Evolutionary conservation across 495 filamentous ascomycete genomes (phyloP), one percentile per base, ranked within the genome.

Genomic region (Aspergillus conjunctus): DNA sequence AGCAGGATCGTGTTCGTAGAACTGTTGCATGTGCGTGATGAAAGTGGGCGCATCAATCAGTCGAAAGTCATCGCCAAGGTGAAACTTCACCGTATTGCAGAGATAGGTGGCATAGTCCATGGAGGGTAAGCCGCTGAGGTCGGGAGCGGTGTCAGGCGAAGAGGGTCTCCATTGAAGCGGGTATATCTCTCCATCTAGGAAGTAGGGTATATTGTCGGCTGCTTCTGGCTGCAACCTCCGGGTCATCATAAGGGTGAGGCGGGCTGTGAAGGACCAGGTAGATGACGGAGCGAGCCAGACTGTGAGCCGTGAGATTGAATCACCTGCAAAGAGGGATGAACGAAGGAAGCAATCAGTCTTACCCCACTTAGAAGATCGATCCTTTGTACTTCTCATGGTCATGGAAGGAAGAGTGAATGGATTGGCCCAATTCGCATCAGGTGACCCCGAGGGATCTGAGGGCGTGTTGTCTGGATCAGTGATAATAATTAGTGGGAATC

Each of bases 1-100:
- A 0, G 52, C 48, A 22, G 68, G 54, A 18, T 52, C 26, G 8
- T 54, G 58, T 20, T 60, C 58, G 52, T 77, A 73, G 52, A 74
- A 72, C 8, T 75, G 66, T 37, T 64, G 60, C 30, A 76, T 57
- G 45, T 72, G 63, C 5, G 21, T 37, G 30, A 66, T 60, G 46
- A 75, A 75, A 30, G 65, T 50, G 8, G 68, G 59, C 45, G 76
- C 73, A 41, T 77, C 75, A n/a, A 77, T 71, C 21, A 77, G 67
- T 17, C 69, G 64, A 56, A 71, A 77, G 4, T 59, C 22, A 30
- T 70, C 68, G 31, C 65, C 68, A 22, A 74, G 69, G 44, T 76
- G 73, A 51, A 71, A 71, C 41, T 71, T 71, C 33, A 76, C 72
- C 0, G 70, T 73, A 43, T 75, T 64, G 58, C 74, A 74, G 7